Percentiles rank a stretch among this genome's conserved stretches.
Conservation (phyloP, 805 yeast genomes). For the Hermanozyma aechmeae region DNA sequence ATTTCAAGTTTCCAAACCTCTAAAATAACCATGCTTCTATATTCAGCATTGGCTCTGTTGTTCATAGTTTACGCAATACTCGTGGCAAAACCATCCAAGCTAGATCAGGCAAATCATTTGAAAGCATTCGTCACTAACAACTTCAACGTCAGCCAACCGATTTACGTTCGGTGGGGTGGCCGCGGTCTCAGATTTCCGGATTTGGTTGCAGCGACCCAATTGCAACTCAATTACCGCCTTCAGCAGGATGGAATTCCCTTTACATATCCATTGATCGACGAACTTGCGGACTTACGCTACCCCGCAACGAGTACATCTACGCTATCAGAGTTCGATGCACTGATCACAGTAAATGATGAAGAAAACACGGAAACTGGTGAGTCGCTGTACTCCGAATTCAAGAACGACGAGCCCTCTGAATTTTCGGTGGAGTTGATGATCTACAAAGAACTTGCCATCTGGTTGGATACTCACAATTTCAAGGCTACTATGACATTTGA, state of each 20-base stretch:
- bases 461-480: conserved; percentile 30
- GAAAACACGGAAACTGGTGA: too few relatives aligned
- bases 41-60: too few relatives aligned
- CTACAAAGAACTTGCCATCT: conserved; percentile 34
- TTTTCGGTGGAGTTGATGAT: conserved; percentile 23
- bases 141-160: conserved; percentile 11
- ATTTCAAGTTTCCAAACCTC: neutral
- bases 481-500: conserved; percentile 29
- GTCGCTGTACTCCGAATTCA: too few relatives aligned
- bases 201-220: conserved; percentile 39
- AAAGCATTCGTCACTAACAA: neutral
- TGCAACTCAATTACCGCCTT: conserved; percentile 19
- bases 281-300: conserved; percentile 7
- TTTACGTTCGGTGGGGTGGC: conserved; percentile 21
- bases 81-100: too few relatives aligned
- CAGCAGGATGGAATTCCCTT: conserved; percentile 3
- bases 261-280: conserved; percentile 6
- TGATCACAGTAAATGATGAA: too few relatives aligned
- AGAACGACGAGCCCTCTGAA: too few relatives aligned
- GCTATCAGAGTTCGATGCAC: too few relatives aligned
- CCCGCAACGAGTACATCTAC: too few relatives aligned
- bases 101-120: neutral
- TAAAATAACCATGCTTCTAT: too few relatives aligned
- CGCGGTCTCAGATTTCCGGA: conserved; percentile 56
- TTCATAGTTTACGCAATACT: too few relatives aligned